phyloP scores from a whole-genome alignment of 208 protist species.

The Trichomonas gallinae region DNA sequence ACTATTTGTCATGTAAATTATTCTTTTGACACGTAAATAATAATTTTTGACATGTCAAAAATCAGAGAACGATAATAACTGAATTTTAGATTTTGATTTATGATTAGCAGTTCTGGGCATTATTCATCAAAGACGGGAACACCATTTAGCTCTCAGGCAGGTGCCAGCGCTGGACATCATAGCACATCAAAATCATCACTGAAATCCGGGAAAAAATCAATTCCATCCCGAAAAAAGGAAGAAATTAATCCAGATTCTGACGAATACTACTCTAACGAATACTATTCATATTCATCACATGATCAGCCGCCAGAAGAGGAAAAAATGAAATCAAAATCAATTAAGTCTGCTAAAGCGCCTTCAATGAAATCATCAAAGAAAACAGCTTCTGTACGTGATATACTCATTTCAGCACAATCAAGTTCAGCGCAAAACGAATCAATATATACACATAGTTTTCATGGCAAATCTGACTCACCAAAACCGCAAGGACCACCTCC shows the following conservation, averaged over 20 bases:
- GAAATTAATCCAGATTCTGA: not conserved
- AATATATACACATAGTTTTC: not conserved
- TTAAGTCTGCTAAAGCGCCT: not conserved
- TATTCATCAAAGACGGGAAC: not conserved
- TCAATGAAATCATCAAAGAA: not conserved
- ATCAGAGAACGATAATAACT: not conserved
- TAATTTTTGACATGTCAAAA: not conserved
- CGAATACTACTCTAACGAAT: not conserved
- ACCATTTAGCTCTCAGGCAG: not conserved
- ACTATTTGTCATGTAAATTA: no score
- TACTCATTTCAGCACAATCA: not conserved
- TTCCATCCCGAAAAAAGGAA: not conserved
- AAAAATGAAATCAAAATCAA: not conserved
- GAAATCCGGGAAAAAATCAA: not conserved
- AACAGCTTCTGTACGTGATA: not conserved
- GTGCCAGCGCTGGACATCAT: not conserved
- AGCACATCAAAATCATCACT: not conserved
- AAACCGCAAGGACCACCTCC: not conserved
- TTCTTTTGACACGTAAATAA: no score
- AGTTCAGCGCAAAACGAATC: not conserved
- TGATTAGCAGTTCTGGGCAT: not conserved
- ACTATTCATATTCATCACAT: not conserved
- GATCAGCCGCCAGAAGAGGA: not conserved
- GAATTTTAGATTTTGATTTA: not conserved
- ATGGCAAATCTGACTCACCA: not conserved